Evolutionary conservation across 2,329 filamentous ascomycete genomes (phyloP).

Genomic region (Mycosphaerella arachidis): DNA sequence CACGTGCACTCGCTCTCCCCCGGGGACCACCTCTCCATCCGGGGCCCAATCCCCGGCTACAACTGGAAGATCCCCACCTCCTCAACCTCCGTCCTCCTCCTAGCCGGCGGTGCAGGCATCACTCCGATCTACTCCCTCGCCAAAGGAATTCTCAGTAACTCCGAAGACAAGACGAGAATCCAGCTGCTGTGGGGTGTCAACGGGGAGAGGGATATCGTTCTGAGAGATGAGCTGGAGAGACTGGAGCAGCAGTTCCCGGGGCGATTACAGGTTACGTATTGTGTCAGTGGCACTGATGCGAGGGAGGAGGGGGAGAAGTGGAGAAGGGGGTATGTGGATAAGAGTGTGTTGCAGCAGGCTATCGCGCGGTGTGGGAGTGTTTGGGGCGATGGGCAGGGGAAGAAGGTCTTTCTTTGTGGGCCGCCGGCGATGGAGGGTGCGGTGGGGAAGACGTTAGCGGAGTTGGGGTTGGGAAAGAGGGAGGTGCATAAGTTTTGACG

Average conservation of each 20-base stretch:
- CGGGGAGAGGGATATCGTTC: conserved; percentile 57
- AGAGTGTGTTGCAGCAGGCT: conserved; percentile 51
- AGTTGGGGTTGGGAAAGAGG: conserved; percentile 54
- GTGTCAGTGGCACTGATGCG: conserved; percentile 47
- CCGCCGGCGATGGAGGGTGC: conserved; percentile 63
- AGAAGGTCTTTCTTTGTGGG: conserved; percentile 65
- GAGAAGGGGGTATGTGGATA: conserved; percentile 55
- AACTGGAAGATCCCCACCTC: conserved; percentile 22
- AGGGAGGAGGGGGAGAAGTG: conserved; percentile 35
- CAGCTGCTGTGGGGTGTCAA: conserved; percentile 65
- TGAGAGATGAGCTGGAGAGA: conserved; percentile 53
- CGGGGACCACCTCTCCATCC: conserved; percentile 58
- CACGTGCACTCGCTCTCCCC: conserved; percentile 63
- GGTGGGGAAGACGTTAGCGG: conserved; percentile 53
- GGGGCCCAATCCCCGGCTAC: conserved; percentile 45
- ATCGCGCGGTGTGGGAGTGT: conserved; percentile 36
- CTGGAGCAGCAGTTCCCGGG: conserved; percentile 49
- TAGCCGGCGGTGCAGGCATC: conserved; percentile 69
- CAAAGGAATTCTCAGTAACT: conserved; percentile 40
- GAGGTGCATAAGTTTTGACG: conserved; percentile 56
- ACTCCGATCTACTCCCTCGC: conserved; percentile 55
- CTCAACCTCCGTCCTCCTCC: conserved; percentile 49
- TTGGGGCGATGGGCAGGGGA: conserved; percentile 36
- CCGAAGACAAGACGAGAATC: conserved; percentile 58
- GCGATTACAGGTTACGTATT: conserved; percentile 56